A percentile compares a stretch with the other conserved stretches of the same genome.
phyloP scores from a whole-genome alignment of 2,329 filamentous ascomycete genomes.

The Fusarium sp. region DNA sequence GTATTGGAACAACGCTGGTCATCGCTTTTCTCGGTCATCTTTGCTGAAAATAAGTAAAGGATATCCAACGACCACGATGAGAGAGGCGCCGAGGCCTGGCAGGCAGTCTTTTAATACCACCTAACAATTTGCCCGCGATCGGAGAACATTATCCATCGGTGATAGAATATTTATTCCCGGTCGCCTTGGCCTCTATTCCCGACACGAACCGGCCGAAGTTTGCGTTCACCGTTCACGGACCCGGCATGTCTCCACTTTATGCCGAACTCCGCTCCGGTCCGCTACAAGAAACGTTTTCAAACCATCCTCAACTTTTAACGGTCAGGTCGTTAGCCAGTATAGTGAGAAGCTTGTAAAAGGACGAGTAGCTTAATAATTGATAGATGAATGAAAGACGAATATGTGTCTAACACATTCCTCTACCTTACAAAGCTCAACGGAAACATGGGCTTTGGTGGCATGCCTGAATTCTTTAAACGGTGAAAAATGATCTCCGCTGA shows the following conservation, averaged over 20 bases:
- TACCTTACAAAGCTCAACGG: background rate
- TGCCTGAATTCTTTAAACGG: background rate
- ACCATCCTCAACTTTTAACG: slow-evolving; percentile 10
- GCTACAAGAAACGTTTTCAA: slow-evolving; percentile 11
- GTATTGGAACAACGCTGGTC: slow-evolving; percentile 9
- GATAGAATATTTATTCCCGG: slow-evolving; percentile 38
- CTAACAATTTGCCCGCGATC: slow-evolving; percentile 40
- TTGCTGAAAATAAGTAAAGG: slow-evolving; percentile 2
- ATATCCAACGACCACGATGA: slow-evolving; percentile 6
- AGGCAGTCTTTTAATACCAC: slow-evolving; percentile 32
- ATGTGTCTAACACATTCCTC: background rate
- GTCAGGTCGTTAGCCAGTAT: slow-evolving; percentile 1
- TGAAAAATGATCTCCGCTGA: background rate
- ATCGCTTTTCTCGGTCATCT: slow-evolving; percentile 31
- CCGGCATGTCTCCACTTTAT: slow-evolving; percentile 27
- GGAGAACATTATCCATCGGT: slow-evolving; percentile 30
- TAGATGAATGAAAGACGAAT: background rate
- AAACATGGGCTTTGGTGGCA: background rate
- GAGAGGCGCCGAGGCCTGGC: slow-evolving; percentile 13
- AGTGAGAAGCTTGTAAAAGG: background rate
- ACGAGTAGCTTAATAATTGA: background rate
- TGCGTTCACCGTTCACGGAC: slow-evolving; percentile 7
- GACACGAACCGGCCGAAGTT: slow-evolving; percentile 9
- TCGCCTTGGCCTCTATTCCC: slow-evolving; percentile 39
- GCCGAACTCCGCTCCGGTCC: slow-evolving; percentile 25